Evolutionary conservation across 2,329 filamentous ascomycete genomes (phyloP).

Genomic region (Penicillium sp.): DNA sequence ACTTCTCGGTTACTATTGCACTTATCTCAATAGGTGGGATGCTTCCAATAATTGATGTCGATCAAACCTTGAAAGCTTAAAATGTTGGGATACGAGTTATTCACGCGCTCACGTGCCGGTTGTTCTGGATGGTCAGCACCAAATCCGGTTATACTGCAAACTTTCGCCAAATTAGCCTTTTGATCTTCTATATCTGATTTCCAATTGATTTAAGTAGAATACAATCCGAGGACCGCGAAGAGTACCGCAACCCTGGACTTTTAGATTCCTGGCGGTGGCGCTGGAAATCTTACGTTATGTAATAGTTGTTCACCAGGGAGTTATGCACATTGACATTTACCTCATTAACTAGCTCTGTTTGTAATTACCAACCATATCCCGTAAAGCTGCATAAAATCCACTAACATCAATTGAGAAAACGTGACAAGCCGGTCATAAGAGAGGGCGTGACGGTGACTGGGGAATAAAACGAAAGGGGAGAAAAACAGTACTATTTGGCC

Average conservation of each 20-base stretch:
- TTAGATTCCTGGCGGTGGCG: background rate
- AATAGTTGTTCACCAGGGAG: background rate
- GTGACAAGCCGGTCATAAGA: background rate
- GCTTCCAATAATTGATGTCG: background rate
- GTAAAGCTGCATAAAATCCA: background rate
- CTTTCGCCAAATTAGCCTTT: background rate
- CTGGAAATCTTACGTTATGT: background rate
- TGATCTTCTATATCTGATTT: background rate
- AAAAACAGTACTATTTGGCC: background rate
- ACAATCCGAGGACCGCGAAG: background rate
- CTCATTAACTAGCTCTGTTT: background rate
- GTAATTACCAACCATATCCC: background rate
- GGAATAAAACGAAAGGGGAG: background rate
- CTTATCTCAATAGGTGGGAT: background rate
- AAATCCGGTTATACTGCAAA: background rate
- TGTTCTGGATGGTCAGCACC: background rate
- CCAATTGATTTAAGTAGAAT: background rate
- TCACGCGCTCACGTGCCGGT: background rate
- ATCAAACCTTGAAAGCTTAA: background rate
- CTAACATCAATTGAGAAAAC: background rate
- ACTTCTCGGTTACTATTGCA: background rate
- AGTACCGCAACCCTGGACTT: background rate
- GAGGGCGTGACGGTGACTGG: background rate
- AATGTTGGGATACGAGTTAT: background rate
- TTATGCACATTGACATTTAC: background rate